phyloP scores from a whole-genome alignment of 768 basidiomycete genomes.

The Lactifluus rugatus region DNA sequence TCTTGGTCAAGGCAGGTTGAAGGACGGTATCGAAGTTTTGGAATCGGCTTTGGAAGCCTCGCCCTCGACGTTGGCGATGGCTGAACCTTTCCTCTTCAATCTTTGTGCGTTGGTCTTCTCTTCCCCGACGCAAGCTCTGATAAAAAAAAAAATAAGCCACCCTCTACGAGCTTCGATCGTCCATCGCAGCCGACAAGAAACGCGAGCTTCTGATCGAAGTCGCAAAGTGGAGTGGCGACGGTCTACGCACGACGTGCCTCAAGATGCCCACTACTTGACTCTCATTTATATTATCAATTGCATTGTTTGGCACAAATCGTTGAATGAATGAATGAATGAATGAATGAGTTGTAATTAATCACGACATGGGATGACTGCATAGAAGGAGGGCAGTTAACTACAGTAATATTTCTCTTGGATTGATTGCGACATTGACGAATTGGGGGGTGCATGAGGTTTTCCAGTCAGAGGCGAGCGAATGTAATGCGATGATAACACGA shows the following conservation, averaged over 20 bases:
- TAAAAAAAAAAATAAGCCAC: constrained; percentile 44
- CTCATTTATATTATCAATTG: background rate
- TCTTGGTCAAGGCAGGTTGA: constrained; percentile 59
- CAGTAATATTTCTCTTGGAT: constrained; percentile 1
- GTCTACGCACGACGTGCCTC: constrained; percentile 62
- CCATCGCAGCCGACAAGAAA: constrained; percentile 66
- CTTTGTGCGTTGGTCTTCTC: constrained; percentile 43
- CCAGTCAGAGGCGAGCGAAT: constrained; percentile 3
- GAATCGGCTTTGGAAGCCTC: constrained; percentile 53
- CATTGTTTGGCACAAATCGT: background rate
- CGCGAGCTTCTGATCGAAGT: constrained; percentile 63
- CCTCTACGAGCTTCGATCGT: constrained; percentile 71
- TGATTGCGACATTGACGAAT: constrained; percentile 4
- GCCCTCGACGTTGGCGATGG: constrained; percentile 61
- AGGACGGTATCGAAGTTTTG: constrained; percentile 65
- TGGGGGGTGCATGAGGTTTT: constrained; percentile 3
- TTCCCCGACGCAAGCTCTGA: too few species aligned
- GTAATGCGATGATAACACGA: constrained; percentile 18
- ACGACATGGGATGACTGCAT: constrained; percentile 3
- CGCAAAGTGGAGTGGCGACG: constrained; percentile 82
- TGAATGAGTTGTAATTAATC: background rate
- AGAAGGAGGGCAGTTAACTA: constrained; percentile 4
- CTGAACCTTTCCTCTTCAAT: constrained; percentile 81
- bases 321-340: constrained; percentile 5
- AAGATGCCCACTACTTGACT: constrained; percentile 53